Conservation (phyloP, 2,329 filamentous ascomycete genomes). For the Pseudogymnoascus sp. region DNA sequence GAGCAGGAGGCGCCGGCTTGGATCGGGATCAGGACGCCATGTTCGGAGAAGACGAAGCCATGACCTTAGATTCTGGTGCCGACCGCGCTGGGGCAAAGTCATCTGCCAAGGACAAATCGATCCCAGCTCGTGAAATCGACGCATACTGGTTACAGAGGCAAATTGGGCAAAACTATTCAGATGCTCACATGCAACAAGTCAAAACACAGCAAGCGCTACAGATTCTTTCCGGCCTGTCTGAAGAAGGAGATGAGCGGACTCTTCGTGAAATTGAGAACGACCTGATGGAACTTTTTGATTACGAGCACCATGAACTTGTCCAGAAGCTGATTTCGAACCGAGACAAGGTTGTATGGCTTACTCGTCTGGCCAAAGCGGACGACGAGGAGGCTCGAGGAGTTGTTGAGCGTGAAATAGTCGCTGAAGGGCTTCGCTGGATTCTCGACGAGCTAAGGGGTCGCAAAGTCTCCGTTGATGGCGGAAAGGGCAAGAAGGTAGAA, state of each 20-base stretch:
- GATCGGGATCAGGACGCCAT: slow-evolving; percentile 42
- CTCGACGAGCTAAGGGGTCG: slow-evolving; percentile 81
- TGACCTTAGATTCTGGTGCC: slow-evolving; percentile 70
- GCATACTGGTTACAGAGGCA: slow-evolving; percentile 95
- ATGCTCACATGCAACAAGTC: slow-evolving; percentile 87
- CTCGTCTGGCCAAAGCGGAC: slow-evolving; percentile 73
- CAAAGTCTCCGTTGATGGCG: slow-evolving; percentile 45
- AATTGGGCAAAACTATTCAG: slow-evolving; percentile 78
- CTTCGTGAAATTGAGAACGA: slow-evolving; percentile 96
- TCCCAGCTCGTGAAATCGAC: slow-evolving; percentile 85
- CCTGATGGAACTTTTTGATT: slow-evolving; percentile 96
- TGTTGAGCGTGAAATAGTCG: slow-evolving; percentile 85
- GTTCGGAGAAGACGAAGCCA: slow-evolving; percentile 60
- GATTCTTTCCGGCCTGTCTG: slow-evolving; percentile 69
- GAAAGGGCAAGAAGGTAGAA: slow-evolving; percentile 61
- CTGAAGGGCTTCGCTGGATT: slow-evolving; percentile 78
- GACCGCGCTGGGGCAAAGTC: slow-evolving; percentile 38
- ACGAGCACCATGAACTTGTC: slow-evolving; percentile 89
- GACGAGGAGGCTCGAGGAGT: slow-evolving; percentile 67
- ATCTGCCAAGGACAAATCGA: slow-evolving; percentile 47
- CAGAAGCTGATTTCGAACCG: slow-evolving; percentile 85
- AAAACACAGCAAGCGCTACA: slow-evolving; percentile 80
- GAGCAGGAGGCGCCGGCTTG: slow-evolving; percentile 41
- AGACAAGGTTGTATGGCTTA: slow-evolving; percentile 94
- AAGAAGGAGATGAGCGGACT: slow-evolving; percentile 74